Percentiles rank a stretch among this genome's conserved stretches.
phyloP scores from a whole-genome alignment of 768 basidiomycete species.

The Sistotremastrum niveocremeum region DNA sequence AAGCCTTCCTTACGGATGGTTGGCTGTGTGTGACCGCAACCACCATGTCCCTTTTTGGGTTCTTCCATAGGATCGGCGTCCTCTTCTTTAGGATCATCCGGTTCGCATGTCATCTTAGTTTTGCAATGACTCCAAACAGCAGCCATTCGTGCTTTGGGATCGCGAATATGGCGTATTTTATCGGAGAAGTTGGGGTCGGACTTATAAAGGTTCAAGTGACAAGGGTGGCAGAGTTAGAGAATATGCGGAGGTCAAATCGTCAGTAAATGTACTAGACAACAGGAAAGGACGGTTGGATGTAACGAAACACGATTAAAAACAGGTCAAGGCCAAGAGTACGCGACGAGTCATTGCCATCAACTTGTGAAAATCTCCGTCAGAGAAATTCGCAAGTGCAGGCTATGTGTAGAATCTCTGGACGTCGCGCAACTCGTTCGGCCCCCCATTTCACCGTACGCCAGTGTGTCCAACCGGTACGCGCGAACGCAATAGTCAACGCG shows the following conservation, averaged over 20 bases:
- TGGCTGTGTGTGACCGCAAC: conserved; percentile 90
- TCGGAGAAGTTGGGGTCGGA: conserved; percentile 75
- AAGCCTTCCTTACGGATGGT: conserved; percentile 85
- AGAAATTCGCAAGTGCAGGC: conserved; percentile 2
- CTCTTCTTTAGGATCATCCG: conserved; percentile 82
- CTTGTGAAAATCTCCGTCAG: conserved; percentile 3
- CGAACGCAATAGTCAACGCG: conserved; percentile 57
- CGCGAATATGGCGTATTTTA: conserved; percentile 76
- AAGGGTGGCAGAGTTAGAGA: conserved; percentile 15
- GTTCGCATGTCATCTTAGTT: conserved; percentile 75
- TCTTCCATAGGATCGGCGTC: conserved; percentile 52
- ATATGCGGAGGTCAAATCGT: conserved; percentile 49
- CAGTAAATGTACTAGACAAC: conserved; percentile 42
- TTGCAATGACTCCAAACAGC: conserved; percentile 81
- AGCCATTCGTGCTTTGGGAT: conserved; percentile 78
- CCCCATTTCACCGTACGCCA: conserved; percentile 92
- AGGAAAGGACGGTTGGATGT: conserved; percentile 19
- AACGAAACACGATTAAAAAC: conserved; percentile 32
- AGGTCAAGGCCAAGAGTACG: conserved; percentile 19
- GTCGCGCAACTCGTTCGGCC: conserved; percentile 92
- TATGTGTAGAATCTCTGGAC: neutral
- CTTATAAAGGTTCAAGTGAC: conserved; percentile 33
- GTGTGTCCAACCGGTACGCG: conserved; percentile 73
- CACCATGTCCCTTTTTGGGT: conserved; percentile 86
- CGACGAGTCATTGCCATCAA: conserved; percentile 4